These are phyloP conservation scores for Geotrichum fermentans DNA, from an alignment of 1,139 yeast genomes.

Conservation along the genomic window DNA sequence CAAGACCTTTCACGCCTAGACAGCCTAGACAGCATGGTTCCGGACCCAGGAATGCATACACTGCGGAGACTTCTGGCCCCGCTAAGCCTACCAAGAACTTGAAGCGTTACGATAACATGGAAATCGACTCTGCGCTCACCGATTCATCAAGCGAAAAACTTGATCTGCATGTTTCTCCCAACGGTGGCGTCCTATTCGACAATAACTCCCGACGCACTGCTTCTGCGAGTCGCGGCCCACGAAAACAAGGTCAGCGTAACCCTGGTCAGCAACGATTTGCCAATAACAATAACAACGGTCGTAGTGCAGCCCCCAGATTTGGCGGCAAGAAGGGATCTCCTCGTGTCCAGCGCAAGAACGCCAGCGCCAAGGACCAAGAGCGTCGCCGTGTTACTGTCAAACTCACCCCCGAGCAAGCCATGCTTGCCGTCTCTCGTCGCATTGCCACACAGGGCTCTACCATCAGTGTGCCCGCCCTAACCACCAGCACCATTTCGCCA, in stretches of 20 bases:
- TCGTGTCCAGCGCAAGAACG: constrained; percentile 5
- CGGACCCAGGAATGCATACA: not conserved
- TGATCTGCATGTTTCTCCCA: constrained; percentile 24
- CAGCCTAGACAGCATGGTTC: not conserved
- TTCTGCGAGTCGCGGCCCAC: not conserved
- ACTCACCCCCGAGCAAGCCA: constrained; percentile 18
- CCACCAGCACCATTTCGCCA: constrained; percentile 11
- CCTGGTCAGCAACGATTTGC: not conserved
- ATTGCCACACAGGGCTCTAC: constrained; percentile 8
- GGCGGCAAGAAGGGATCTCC: constrained; percentile 13
- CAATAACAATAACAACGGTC: constrained; percentile 1
- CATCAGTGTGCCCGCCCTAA: constrained; percentile 13
- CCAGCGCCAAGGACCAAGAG: not conserved
- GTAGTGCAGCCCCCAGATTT: constrained; percentile 6
- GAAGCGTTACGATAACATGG: constrained; percentile 4
- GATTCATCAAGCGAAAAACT: constrained; percentile 21
- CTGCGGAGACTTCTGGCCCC: constrained; percentile 5
- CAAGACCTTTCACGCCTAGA: not conserved
- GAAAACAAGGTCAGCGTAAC: not conserved
- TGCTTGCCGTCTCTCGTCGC: constrained; percentile 6
- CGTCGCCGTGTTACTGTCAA: not conserved
- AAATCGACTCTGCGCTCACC: constrained; percentile 12
- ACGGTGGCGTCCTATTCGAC: constrained; percentile 13
- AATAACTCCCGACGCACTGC: constrained; percentile 9
- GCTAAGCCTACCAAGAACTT: constrained; percentile 11